Evolutionary conservation across 495 filamentous ascomycete genomes (phyloP), one percentile per base, ranked within the genome.

Genomic region (Trichoderma reesei): DNA sequence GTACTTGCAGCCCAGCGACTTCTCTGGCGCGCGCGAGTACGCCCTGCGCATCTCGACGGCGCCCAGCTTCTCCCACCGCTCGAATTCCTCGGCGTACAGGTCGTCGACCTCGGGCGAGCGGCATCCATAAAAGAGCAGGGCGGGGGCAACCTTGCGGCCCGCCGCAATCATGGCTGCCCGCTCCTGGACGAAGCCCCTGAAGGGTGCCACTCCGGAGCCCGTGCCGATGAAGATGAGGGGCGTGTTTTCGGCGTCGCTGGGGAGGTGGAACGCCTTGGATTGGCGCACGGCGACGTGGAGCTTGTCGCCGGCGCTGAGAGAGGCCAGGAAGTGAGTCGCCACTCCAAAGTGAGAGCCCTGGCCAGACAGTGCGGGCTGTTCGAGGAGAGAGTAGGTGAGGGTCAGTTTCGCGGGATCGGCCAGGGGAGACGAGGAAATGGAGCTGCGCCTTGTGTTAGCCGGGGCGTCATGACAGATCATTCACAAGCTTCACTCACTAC

Each of bases 341-440:
- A 86, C 84, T 64, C 86, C 86, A 7, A 77, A 62, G 72, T 83
- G 79, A 46, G 72, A 73, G 60, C 71, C 71, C 10, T 77, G 73
- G 59, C 74, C 78, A 0, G 82, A 80, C 10, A 82, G 76, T 8
- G 86, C 79, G 0, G 83, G 81, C 4, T 76, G 76, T 62, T 84
- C 79, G 69, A 89, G 79, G 16, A 91, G 78, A 6, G 77, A 77
- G 78, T 86, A 90, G 13, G 89, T 91, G 36, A 92, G 76, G 0
- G 84, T 86, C 31, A 82, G 84, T 66, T 79, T 76, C 4, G 73
- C 75, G 0, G 85, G 80, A 72, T 88, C 70, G 76, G 73, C 69
- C 62, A 79, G 78, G 0, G 89, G 89, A 0, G 89, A 91, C 0
- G 88, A 91, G 16, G 89, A 91, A 73, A 93, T 90, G 42, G 84